Evolutionary conservation across 2,329 filamentous ascomycete genomes (phyloP).

Genomic region (Aspergillus transmontanensis): DNA sequence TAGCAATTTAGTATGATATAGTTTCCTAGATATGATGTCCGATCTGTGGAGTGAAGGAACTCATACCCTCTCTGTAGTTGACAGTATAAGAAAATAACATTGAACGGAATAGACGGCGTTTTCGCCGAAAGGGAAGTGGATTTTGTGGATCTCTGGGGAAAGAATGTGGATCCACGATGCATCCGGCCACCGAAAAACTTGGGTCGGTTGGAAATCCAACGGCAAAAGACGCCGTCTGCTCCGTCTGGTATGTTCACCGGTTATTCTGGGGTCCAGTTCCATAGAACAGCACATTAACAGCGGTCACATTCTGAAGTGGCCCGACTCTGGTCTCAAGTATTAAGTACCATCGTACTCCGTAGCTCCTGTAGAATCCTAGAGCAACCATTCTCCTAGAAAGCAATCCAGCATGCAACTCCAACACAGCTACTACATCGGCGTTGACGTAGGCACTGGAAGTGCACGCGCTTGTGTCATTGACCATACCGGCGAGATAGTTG

Average conservation of each 20-base stretch:
- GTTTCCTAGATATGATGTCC: too few relatives aligned
- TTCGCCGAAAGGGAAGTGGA: not conserved
- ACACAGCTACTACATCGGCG: conserved; percentile 68
- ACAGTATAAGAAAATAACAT: too few relatives aligned
- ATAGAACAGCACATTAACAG: not conserved
- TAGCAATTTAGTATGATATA: not conserved
- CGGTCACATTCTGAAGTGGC: not conserved
- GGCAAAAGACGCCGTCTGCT: not conserved
- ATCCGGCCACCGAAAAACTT: not conserved
- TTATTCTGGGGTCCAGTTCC: not conserved
- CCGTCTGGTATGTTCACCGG: not conserved
- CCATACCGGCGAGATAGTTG: conserved; percentile 80
- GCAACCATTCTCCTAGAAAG: not conserved
- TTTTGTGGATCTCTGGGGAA: not conserved
- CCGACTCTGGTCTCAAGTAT: not conserved
- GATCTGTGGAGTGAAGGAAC: not conserved
- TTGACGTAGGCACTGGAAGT: conserved; percentile 95
- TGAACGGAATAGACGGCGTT: not conserved
- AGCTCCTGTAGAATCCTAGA: not conserved
- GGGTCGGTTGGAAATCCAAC: not conserved
- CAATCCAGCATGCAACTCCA: not conserved
- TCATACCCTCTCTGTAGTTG: too few relatives aligned
- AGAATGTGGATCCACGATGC: not conserved
- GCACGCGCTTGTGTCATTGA: conserved; percentile 96
- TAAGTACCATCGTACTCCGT: not conserved